These are phyloP conservation scores for Irpex lacteus DNA, from an alignment of 1,284 basidiomycete genomes.

Conservation along the genomic window DNA sequence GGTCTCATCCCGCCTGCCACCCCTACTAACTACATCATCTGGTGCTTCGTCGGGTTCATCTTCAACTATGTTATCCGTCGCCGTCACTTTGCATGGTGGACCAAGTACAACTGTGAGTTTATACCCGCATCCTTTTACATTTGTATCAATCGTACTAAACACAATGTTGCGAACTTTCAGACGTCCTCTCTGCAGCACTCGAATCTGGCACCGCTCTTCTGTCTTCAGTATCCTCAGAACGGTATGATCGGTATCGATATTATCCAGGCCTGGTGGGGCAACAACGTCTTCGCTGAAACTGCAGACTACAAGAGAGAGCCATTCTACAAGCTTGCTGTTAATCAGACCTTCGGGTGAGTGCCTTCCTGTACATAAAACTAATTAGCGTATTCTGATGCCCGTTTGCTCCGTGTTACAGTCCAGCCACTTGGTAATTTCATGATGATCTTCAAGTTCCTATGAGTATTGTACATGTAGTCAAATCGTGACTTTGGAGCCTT, in stretches of 20 bases:
- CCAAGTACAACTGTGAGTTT: slow-evolving; percentile 44
- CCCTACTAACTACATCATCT: slow-evolving; percentile 45
- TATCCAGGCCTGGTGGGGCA: slow-evolving; percentile 72
- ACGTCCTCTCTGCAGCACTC: slow-evolving; percentile 59
- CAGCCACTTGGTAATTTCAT: too few relatives aligned
- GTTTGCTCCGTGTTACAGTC: too few relatives aligned
- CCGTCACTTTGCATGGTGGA: slow-evolving; percentile 52
- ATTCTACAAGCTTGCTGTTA: slow-evolving; percentile 26
- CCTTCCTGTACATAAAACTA: too few relatives aligned
- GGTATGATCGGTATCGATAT: slow-evolving; percentile 55
- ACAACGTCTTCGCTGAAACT: slow-evolving; percentile 46
- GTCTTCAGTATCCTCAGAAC: slow-evolving; percentile 61
- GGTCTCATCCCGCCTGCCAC: slow-evolving; percentile 49
- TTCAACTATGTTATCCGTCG: slow-evolving; percentile 56
- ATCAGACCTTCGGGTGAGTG: slow-evolving; percentile 37
- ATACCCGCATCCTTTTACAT: background rate
- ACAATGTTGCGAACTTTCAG: slow-evolving; percentile 15
- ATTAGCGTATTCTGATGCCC: too few relatives aligned
- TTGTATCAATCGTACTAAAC: background rate
- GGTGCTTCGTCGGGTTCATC: slow-evolving; percentile 51
- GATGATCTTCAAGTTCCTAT: too few relatives aligned
- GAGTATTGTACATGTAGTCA: too few relatives aligned
- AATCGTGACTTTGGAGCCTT: too few relatives aligned
- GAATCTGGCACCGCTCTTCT: slow-evolving; percentile 68
- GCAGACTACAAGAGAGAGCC: slow-evolving; percentile 37